These are phyloP conservation scores for Mycena olivaceomarginata DNA, from an alignment of 768 basidiomycete species.

Conservation along the genomic window DNA sequence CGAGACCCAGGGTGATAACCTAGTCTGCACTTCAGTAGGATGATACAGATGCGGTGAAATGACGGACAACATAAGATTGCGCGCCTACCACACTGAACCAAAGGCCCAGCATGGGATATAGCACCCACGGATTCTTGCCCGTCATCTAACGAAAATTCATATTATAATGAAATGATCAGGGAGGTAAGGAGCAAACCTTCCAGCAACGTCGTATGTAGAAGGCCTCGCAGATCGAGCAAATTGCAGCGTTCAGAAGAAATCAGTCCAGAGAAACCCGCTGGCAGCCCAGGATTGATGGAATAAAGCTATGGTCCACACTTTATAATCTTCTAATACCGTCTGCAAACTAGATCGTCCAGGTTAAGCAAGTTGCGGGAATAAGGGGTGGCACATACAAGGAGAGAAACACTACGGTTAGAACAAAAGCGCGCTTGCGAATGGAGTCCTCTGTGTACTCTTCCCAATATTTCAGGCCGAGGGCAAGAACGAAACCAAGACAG, in stretches of 20 bases:
- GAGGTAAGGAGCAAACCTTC: slow-evolving; percentile 59
- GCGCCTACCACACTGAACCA: slow-evolving; percentile 58
- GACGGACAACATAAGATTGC: slow-evolving; percentile 62
- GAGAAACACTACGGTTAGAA: slow-evolving; percentile 60
- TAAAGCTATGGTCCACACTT: slow-evolving; percentile 62
- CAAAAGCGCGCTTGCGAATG: slow-evolving; percentile 62
- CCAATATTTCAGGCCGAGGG: slow-evolving; percentile 64
- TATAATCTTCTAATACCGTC: slow-evolving; percentile 63
- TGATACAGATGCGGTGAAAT: background rate
- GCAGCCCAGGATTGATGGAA: slow-evolving; percentile 55
- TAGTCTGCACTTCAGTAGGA: background rate
- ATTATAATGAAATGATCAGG: background rate
- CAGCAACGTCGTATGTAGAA: slow-evolving; percentile 72
- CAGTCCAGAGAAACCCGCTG: slow-evolving; percentile 41
- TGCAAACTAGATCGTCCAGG: slow-evolving; percentile 54
- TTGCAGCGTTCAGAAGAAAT: slow-evolving; percentile 40
- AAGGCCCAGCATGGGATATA: slow-evolving; percentile 57
- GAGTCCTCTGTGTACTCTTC: slow-evolving; percentile 67
- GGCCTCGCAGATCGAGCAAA: slow-evolving; percentile 67
- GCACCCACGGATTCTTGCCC: slow-evolving; percentile 59
- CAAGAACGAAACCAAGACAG: slow-evolving; percentile 64
- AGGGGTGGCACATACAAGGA: slow-evolving; percentile 59
- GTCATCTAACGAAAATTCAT: slow-evolving; percentile 59
- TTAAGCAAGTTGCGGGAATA: background rate
- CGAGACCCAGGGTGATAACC: slow-evolving; percentile 33